phyloP scores from a whole-genome alignment of 2,329 filamentous ascomycete species.

The Pestalotiopsis sp. region DNA sequence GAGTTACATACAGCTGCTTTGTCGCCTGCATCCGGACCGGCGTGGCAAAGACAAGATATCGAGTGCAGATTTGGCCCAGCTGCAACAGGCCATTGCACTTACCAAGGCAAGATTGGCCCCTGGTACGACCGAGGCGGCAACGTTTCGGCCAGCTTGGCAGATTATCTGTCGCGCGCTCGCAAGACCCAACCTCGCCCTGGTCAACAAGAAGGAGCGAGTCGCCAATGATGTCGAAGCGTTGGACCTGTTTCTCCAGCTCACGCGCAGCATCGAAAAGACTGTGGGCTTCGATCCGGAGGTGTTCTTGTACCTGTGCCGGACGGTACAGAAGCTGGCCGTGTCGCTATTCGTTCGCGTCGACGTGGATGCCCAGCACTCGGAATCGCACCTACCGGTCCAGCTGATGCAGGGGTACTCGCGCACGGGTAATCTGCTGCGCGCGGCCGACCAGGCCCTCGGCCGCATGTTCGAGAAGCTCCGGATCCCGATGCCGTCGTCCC shows the following conservation, averaged over 20 bases:
- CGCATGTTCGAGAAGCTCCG: constrained; percentile 27
- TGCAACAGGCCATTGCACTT: constrained; percentile 39
- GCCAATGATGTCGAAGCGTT: constrained; percentile 33
- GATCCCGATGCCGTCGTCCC: constrained; percentile 21
- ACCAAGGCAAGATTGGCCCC: constrained; percentile 28
- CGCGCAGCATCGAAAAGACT: constrained; percentile 27
- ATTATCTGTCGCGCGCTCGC: constrained; percentile 42
- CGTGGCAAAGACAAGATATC: constrained; percentile 21
- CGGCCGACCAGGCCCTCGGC: neutral
- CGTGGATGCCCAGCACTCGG: neutral
- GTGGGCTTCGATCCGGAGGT: constrained; percentile 36
- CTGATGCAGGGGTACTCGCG: constrained; percentile 6
- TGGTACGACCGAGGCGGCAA: constrained; percentile 26
- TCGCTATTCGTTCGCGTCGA: constrained; percentile 19
- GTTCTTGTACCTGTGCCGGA: constrained; percentile 38
- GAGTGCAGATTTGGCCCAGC: constrained; percentile 21
- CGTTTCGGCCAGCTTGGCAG: constrained; percentile 45
- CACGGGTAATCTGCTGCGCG: neutral
- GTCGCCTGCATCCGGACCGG: constrained; percentile 38
- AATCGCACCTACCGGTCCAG: neutral
- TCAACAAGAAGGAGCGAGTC: constrained; percentile 20
- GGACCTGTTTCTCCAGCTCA: constrained; percentile 32
- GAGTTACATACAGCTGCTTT: constrained; percentile 56
- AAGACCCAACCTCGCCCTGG: constrained; percentile 31
- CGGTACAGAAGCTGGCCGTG: constrained; percentile 32